Conservation (phyloP, 441 rosid species). For the Aquilaria agallochum region DNA sequence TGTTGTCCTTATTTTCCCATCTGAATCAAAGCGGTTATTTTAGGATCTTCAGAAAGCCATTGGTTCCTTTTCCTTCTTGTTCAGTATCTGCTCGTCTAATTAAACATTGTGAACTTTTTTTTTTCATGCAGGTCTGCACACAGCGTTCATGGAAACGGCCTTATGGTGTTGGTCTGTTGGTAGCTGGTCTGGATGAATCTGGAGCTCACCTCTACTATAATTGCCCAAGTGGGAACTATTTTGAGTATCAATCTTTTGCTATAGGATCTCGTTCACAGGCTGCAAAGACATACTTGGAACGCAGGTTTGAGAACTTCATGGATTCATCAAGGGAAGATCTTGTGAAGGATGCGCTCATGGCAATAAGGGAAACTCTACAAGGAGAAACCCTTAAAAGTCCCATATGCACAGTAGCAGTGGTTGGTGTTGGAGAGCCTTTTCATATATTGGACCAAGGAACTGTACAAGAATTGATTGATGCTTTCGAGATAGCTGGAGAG, state of each 20-base stretch:
- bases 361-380: constrained; percentile 82
- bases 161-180: constrained; percentile 82
- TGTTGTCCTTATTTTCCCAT: no score
- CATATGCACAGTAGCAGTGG: constrained; percentile 67
- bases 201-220: constrained; percentile 93
- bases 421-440: constrained; percentile 69
- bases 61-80: no score
- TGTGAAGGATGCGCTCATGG: constrained; percentile 80
- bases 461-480: constrained; percentile 62
- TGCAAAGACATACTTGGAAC: constrained; percentile 88
- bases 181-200: constrained; percentile 81
- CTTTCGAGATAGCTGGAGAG: constrained; percentile 56
- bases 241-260: constrained; percentile 88
- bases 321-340: constrained; percentile 72
- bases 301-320: constrained; percentile 58
- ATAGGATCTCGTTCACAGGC: constrained; percentile 95
- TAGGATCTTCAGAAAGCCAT: no score
- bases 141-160: constrained; percentile 95
- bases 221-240: constrained; percentile 94
- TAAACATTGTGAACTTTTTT: no score
- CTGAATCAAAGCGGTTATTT: no score
- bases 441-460: constrained; percentile 66
- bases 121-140: constrained; percentile 66
- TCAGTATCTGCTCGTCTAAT: no score
- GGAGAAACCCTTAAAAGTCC: constrained; percentile 82